Conservation (phyloP, 2,329 filamentous ascomycete species). For the Rugonectria rugulosa region DNA sequence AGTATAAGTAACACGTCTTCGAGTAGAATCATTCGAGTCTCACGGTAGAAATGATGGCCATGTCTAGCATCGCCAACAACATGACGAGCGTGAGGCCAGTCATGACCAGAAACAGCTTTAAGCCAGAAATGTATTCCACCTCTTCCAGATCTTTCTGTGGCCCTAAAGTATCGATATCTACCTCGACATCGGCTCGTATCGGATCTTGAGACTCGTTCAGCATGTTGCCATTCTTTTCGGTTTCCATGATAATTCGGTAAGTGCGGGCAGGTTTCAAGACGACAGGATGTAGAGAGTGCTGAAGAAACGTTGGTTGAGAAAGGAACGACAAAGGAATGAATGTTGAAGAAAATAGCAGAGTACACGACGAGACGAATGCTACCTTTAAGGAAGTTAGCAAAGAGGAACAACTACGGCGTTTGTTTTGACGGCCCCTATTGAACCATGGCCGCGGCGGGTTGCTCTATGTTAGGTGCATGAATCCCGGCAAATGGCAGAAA, state of each 20-base stretch:
- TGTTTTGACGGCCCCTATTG: neutral
- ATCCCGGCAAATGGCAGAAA: neutral
- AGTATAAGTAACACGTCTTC: slow-evolving; percentile 1
- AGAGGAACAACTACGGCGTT: no score
- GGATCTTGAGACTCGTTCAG: neutral
- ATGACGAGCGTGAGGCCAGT: slow-evolving; percentile 46
- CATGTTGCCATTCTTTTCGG: neutral
- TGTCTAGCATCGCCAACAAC: slow-evolving; percentile 57
- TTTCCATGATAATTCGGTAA: neutral
- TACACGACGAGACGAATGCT: no score
- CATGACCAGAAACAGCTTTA: slow-evolving; percentile 42
- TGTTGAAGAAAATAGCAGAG: no score
- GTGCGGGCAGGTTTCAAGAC: no score
- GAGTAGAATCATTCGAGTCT: slow-evolving; percentile 13
- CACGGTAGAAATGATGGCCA: slow-evolving; percentile 58
- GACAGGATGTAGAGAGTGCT: no score
- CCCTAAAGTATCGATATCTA: neutral
- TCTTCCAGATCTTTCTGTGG: neutral
- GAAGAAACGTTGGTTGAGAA: no score
- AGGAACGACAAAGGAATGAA: no score
- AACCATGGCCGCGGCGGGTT: neutral
- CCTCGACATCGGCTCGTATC: neutral
- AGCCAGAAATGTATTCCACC: slow-evolving; percentile 29
- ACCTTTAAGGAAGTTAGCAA: no score
- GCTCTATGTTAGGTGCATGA: no score